Evolutionary conservation across 176 grass and related monocot genomes (phyloP), one percentile per base, ranked within the genome.

Genomic region (Oryza australiensis): DNA sequence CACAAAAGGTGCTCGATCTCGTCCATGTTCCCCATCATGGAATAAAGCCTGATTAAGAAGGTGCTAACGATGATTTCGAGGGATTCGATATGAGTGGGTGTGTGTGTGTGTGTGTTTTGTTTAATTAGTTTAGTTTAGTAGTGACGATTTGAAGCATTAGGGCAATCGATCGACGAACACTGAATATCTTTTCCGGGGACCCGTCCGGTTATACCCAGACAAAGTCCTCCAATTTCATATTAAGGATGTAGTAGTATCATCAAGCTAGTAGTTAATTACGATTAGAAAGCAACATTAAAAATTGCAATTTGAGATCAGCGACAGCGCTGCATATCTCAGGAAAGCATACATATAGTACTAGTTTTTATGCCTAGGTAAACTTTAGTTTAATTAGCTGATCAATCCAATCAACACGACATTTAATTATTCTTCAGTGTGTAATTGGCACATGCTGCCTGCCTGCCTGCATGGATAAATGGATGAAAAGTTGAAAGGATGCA

Each of bases 1-100:
- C 20, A 43, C 23, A 15, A 8, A 70, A 46, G 53, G 20, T 3
- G 53, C 53, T 57, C 18, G 26, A 3, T 59, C 18, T 74, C 35
- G 3, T 11, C 71, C 37, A 14, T 63, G 40, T 72, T 53, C 73
- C 10, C 60, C 33, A 60, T 40, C 69, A 75, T 62, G 63, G 68
- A 76, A 53, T 57, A 70, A 75, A 65, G 43, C 41, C 15, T 32
- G 75, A 69, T 63, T 26, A 73, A 18, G 9, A 68, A 35, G 12
- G 3, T 32, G 15, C 33, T 65, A 64, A 29, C 18, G 23, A 78
- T 45, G 73, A 53, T 88, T 68, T 79, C 49, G 23, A 85, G 78
- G 53, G 72, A 85, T 88, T 75, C 16, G 45, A 69, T 89, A 69
- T 89, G 62, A 26, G 38, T 37, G 35, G n/a, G n/a, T 37, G 7